Evolutionary conservation across 2,329 filamentous ascomycete species (phyloP).

Genomic region (Tricladium varicosporioides): DNA sequence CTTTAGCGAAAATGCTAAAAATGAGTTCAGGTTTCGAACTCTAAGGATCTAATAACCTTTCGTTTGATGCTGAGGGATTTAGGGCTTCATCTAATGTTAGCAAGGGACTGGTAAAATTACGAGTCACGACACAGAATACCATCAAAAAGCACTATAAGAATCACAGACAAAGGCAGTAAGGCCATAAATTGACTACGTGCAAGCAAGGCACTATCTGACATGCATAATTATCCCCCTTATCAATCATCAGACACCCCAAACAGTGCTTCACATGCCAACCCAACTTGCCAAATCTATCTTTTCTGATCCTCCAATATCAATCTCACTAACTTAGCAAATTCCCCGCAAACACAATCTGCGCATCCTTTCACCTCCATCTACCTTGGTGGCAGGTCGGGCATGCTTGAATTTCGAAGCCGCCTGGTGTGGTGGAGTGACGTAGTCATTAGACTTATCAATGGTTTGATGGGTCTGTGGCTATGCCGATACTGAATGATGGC

Average conservation of each 20-base stretch:
- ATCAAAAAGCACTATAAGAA: too few relatives aligned
- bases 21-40: too few relatives aligned
- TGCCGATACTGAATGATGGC: conserved; percentile 4
- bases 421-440: not conserved
- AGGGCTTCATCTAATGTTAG: too few relatives aligned
- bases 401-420: conserved; percentile 12
- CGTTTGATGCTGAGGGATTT: too few relatives aligned
- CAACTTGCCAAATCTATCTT: not conserved
- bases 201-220: conserved; percentile 7
- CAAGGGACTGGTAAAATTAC: too few relatives aligned
- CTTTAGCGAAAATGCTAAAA: too few relatives aligned
- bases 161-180: conserved; percentile 1
- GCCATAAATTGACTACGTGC: conserved; percentile 5
- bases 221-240: not conserved
- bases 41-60: too few relatives aligned
- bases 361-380: conserved; percentile 1
- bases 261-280: conserved; percentile 1
- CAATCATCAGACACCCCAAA: not conserved
- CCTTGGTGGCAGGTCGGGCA: not conserved
- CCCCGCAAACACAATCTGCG: conserved; percentile 12
- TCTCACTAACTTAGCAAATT: conserved; percentile 4
- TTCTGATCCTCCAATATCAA: conserved; percentile 8
- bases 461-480: not conserved
- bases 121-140: too few relatives aligned
- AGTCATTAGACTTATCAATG: conserved; percentile 1